Evolutionary conservation across 768 basidiomycete species (phyloP).

Genomic region (Rhodotorula sphaerocarpa): DNA sequence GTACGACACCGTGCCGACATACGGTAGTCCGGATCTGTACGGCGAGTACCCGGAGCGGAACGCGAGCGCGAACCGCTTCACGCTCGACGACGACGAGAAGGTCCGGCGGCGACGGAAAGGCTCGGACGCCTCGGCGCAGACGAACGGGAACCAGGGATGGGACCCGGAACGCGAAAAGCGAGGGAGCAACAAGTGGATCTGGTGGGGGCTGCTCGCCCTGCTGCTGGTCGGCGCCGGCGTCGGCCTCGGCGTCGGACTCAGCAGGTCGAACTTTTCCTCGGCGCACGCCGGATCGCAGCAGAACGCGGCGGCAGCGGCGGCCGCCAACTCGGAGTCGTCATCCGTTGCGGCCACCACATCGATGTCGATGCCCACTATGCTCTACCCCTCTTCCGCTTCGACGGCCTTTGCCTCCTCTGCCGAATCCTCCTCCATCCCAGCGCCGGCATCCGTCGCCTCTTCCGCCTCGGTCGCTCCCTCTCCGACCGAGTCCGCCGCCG

Average conservation of each 20-base stretch:
- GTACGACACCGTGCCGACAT: constrained; percentile 11
- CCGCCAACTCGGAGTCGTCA: neutral
- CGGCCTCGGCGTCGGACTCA: constrained; percentile 4
- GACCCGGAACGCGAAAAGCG: neutral
- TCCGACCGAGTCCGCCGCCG: neutral
- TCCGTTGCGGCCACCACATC: neutral
- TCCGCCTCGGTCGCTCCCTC: neutral
- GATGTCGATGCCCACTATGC: neutral
- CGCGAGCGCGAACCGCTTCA: constrained; percentile 23
- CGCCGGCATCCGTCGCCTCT: neutral
- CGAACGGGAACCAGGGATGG: neutral
- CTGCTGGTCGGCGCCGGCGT: constrained; percentile 6
- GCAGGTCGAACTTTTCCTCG: constrained; percentile 1
- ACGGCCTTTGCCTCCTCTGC: neutral
- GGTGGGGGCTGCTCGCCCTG: constrained; percentile 6
- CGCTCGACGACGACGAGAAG: constrained; percentile 23
- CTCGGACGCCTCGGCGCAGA: neutral
- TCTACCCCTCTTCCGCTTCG: neutral
- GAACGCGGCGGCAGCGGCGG: neutral
- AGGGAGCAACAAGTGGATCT: constrained; percentile 7
- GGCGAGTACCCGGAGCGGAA: neutral
- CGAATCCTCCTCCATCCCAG: neutral
- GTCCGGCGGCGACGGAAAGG: neutral
- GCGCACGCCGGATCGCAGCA: neutral
- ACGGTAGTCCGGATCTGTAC: neutral